These are phyloP conservation scores for Naganishia cerealis DNA, from an alignment of 1,284 basidiomycete genomes.

Conservation along the genomic window DNA sequence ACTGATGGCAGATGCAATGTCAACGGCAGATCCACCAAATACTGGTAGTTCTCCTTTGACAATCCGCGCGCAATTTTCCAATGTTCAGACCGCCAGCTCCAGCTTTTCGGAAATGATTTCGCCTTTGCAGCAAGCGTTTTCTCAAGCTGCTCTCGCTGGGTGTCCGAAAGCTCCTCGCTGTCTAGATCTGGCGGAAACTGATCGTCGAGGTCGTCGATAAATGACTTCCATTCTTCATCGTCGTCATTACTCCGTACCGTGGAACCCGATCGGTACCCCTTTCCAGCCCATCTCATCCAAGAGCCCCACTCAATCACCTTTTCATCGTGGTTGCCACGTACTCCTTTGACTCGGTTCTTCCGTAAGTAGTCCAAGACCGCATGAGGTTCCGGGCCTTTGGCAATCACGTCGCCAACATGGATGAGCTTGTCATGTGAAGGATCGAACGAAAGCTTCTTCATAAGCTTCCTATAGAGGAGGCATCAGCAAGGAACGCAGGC, in stretches of 20 bases:
- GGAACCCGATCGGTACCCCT: constrained; percentile 12
- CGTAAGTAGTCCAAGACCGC: constrained; percentile 68
- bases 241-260: not conserved
- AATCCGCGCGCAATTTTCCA: constrained; percentile 70
- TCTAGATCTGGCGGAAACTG: constrained; percentile 20
- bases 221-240: constrained; percentile 16
- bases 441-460: constrained; percentile 64
- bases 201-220: constrained; percentile 25
- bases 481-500: not conserved
- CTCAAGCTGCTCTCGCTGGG: constrained; percentile 12
- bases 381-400: constrained; percentile 69
- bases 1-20: constrained; percentile 72
- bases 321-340: constrained; percentile 90
- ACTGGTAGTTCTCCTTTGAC: constrained; percentile 63
- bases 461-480: constrained; percentile 50
- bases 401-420: constrained; percentile 75
- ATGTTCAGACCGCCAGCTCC: constrained; percentile 72
- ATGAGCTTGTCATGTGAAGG: constrained; percentile 66
- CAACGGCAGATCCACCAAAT: constrained; percentile 69
- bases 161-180: not conserved
- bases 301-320: constrained; percentile 77
- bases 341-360: constrained; percentile 64
- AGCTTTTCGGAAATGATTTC: constrained; percentile 54
- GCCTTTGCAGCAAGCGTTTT: constrained; percentile 2
- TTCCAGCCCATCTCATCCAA: constrained; percentile 64